phyloP scores from a whole-genome alignment of 495 filamentous ascomycete genomes.

The Chaetomium fimeti region DNA sequence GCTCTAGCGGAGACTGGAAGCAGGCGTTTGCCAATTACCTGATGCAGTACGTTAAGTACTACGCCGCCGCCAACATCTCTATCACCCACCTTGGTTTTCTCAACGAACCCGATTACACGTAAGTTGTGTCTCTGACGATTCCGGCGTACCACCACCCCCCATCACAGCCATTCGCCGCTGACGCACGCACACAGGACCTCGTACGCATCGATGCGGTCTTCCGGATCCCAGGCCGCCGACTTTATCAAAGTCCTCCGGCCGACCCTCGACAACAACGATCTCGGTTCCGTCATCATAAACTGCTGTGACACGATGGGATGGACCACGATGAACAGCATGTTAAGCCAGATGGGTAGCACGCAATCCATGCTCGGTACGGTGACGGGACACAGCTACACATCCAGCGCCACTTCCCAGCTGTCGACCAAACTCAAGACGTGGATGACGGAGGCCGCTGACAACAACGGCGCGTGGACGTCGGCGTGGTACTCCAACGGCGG shows the following conservation, averaged over 20 bases:
- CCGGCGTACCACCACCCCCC: background rate
- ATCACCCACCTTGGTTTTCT: conserved; percentile 52
- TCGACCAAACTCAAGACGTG: conserved; percentile 44
- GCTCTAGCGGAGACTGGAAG: conserved; percentile 54
- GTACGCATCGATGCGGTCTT: conserved; percentile 46
- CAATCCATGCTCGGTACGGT: conserved; percentile 43
- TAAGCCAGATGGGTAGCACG: conserved; percentile 43
- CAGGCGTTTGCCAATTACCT: conserved; percentile 58
- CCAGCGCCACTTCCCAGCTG: conserved; percentile 39
- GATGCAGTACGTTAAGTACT: conserved; percentile 43
- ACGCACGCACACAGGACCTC: conserved; percentile 33
- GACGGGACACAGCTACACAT: conserved; percentile 51
- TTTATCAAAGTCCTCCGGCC: conserved; percentile 52
- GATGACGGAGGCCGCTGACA: conserved; percentile 46
- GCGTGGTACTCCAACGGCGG: conserved; percentile 51
- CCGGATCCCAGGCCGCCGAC: conserved; percentile 51
- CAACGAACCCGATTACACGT: conserved; percentile 49
- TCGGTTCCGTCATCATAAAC: conserved; percentile 37
- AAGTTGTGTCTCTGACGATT: conserved; percentile 2
- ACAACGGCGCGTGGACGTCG: conserved; percentile 44
- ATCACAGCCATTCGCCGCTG: background rate
- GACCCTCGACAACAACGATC: conserved; percentile 45
- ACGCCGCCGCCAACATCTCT: conserved; percentile 46
- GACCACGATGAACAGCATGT: conserved; percentile 40
- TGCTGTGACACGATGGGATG: conserved; percentile 58